These are phyloP conservation scores for Plicaturopsis crispa DNA, from an alignment of 768 basidiomycete species.

Conservation along the genomic window DNA sequence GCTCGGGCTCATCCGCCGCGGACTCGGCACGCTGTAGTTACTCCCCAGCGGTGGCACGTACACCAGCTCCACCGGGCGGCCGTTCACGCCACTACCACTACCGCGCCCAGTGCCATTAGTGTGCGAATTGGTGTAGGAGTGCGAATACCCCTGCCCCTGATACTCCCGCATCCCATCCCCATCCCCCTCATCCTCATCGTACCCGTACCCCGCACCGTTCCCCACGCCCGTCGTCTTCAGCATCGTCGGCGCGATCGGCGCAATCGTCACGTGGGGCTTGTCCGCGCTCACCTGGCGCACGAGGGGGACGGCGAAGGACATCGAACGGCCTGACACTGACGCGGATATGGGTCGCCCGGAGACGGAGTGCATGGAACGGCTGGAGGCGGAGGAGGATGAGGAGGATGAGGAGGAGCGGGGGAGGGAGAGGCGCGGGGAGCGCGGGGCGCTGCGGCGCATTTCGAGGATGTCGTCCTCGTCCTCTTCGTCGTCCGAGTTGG, in stretches of 20 bases:
- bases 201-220: conserved; percentile 18
- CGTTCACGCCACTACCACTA: conserved; percentile 20
- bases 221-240: conserved; percentile 69
- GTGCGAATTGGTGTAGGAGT: conserved; percentile 1
- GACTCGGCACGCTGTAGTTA: conserved; percentile 16
- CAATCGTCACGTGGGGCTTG: conserved; percentile 41
- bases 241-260: conserved; percentile 71
- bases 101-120: conserved; percentile 8
- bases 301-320: too few species aligned
- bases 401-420: conserved; percentile 34
- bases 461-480: conserved; percentile 52
- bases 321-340: too few species aligned
- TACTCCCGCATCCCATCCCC: conserved; percentile 10
- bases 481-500: conserved; percentile 12
- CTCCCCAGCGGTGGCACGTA: conserved; percentile 49
- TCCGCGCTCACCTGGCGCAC: conserved; percentile 11
- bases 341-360: too few species aligned
- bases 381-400: conserved; percentile 13
- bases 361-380: too few species aligned
- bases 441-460: conserved; percentile 37
- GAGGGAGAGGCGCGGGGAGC: conserved; percentile 13
- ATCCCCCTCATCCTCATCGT: conserved; percentile 15
- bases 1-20: conserved; percentile 14
- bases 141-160: conserved; percentile 2
- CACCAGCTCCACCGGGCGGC: conserved; percentile 60